These are phyloP conservation scores for Saxispiralis lemnorum DNA, from an alignment of 495 filamentous ascomycete genomes.

Conservation along the genomic window DNA sequence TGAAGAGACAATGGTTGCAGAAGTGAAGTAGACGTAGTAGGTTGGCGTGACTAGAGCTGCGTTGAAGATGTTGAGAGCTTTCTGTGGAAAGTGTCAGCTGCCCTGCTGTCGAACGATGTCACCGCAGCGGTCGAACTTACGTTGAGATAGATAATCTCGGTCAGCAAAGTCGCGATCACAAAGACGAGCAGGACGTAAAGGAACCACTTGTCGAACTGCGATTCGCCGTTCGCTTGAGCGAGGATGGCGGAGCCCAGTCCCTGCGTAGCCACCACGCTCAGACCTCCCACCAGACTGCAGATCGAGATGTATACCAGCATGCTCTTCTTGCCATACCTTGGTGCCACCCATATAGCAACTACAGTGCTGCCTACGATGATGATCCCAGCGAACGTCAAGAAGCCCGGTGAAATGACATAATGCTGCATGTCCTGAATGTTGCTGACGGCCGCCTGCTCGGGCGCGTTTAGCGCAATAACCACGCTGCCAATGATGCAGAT, in stretches of 20 bases:
- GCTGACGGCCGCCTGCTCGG: constrained; percentile 61
- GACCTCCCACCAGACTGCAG: constrained; percentile 82
- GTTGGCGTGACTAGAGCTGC: constrained; percentile 93
- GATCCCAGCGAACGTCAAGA: constrained; percentile 69
- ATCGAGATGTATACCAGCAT: constrained; percentile 96
- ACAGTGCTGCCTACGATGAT: constrained; percentile 56
- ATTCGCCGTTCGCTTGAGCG: constrained; percentile 58
- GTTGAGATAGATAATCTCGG: constrained; percentile 89
- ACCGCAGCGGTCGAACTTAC: constrained; percentile 37
- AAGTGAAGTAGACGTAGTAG: constrained; percentile 97
- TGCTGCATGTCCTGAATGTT: constrained; percentile 86
- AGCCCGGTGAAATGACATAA: constrained; percentile 75
- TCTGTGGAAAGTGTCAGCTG: constrained; percentile 40
- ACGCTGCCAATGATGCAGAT: constrained; percentile 85
- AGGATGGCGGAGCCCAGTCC: constrained; percentile 84
- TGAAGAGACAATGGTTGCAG: constrained; percentile 80
- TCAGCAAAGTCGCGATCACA: constrained; percentile 68
- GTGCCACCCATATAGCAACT: constrained; percentile 67
- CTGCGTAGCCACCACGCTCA: constrained; percentile 91
- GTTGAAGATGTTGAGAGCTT: constrained; percentile 96
- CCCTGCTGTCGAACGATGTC: background rate
- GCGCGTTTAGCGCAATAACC: constrained; percentile 87
- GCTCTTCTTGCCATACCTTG: constrained; percentile 83
- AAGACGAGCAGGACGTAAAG: constrained; percentile 82
- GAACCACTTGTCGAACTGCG: constrained; percentile 96